Percentiles rank a stretch among this genome's conserved stretches.
phyloP scores from a whole-genome alignment of 495 filamentous ascomycete genomes.

The Hypoxylon rickii region DNA sequence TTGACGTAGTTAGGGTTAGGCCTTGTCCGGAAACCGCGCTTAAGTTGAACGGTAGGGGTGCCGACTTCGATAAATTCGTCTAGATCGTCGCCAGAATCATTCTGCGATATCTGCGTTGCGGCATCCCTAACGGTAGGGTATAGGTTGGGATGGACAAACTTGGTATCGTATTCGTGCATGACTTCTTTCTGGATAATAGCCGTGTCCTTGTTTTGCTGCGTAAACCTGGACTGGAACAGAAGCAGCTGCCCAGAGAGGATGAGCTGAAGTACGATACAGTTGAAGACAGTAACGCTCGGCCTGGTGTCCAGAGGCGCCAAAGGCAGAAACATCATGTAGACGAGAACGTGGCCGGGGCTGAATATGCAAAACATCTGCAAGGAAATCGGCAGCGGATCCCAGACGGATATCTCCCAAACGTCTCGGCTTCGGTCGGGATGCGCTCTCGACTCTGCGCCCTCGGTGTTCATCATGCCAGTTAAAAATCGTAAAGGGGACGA shows the following conservation, averaged over 20 bases:
- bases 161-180: constrained; percentile 91
- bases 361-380: constrained; percentile 86
- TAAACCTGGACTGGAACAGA: constrained; percentile 69
- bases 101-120: constrained; percentile 68
- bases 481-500: constrained; percentile 81
- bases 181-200: constrained; percentile 88
- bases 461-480: constrained; percentile 62
- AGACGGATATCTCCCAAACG: constrained; percentile 93
- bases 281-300: constrained; percentile 84
- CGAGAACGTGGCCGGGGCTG: constrained; percentile 86
- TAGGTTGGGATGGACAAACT: constrained; percentile 89
- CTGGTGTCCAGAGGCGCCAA: constrained; percentile 72
- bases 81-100: constrained; percentile 48
- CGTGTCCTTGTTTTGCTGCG: constrained; percentile 83
- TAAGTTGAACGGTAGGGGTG: constrained; percentile 76
- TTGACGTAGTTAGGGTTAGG: constrained; percentile 87
- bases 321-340: constrained; percentile 88
- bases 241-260: constrained; percentile 79
- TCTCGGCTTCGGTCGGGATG: constrained; percentile 84
- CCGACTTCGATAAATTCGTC: constrained; percentile 67
- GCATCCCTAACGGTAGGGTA: constrained; percentile 83
- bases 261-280: constrained; percentile 68
- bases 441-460: constrained; percentile 72
- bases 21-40: constrained; percentile 79
- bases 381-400: constrained; percentile 87